Conservation (phyloP, 345 rosid species). For the Schrenkiella parvula region DNA sequence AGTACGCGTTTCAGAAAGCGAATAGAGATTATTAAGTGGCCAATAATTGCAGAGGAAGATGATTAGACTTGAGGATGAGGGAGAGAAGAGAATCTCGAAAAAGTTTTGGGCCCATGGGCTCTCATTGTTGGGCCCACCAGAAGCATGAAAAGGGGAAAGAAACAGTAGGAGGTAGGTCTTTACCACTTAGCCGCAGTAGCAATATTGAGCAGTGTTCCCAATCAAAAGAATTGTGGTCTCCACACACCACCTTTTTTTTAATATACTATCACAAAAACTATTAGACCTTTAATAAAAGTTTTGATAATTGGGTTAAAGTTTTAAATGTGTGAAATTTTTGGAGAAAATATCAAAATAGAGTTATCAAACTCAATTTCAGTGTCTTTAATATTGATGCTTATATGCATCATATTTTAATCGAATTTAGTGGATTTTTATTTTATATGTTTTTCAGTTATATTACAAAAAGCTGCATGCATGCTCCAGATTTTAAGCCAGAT, state of each 20-base stretch:
- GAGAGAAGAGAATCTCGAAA: constrained; percentile 24
- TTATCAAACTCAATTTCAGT: not conserved
- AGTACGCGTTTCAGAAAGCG: not conserved
- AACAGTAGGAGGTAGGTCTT: constrained; percentile 25
- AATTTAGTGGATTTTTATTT: not conserved
- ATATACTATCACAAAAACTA: too few species aligned
- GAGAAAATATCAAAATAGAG: not conserved
- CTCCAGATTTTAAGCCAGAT: not conserved
- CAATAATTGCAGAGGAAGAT: constrained; percentile 27
- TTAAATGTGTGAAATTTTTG: not conserved
- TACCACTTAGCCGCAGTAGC: constrained; percentile 36
- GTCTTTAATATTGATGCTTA: not conserved
- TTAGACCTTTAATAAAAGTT: not conserved
- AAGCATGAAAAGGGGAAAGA: constrained; percentile 13
- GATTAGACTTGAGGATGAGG: constrained; percentile 23
- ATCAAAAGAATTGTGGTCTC: constrained; percentile 27
- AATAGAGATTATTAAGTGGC: not conserved
- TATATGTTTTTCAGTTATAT: not conserved
- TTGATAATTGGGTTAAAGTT: not conserved
- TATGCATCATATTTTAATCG: not conserved
- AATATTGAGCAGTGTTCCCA: constrained; percentile 40
- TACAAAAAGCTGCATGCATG: not conserved
- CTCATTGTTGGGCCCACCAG: constrained; percentile 26
- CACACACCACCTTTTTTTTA: constrained; percentile 28
- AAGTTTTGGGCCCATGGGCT: constrained; percentile 34